phyloP scores from a whole-genome alignment of 2,329 filamentous ascomycete species.

The Cordyceps fumosorosea region DNA sequence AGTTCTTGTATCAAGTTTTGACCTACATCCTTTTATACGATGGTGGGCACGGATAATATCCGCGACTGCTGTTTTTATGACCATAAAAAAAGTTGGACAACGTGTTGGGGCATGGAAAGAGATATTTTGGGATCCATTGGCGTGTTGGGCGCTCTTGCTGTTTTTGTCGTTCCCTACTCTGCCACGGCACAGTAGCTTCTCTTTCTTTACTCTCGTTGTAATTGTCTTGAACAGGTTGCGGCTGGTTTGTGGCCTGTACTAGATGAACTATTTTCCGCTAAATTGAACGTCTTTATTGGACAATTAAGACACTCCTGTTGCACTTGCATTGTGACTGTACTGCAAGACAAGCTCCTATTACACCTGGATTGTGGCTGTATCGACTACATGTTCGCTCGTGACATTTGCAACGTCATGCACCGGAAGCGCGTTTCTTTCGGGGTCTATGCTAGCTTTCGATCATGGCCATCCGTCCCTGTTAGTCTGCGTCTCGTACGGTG shows the following conservation, averaged over 20 bases:
- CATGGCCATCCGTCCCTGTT: no score
- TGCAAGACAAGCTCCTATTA: not conserved
- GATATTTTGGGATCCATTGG: slow-evolving; percentile 19
- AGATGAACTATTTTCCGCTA: slow-evolving; percentile 10
- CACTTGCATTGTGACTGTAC: not conserved
- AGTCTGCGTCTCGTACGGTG: no score
- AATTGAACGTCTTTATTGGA: slow-evolving; percentile 10
- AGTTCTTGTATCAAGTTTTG: slow-evolving; percentile 40
- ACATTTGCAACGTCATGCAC: not conserved
- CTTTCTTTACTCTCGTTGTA: slow-evolving; percentile 19
- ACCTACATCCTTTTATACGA: slow-evolving; percentile 26
- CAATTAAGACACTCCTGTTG: not conserved
- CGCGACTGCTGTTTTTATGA: slow-evolving; percentile 20
- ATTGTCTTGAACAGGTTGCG: slow-evolving; percentile 10
- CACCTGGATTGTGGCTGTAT: not conserved
- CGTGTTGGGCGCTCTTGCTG: slow-evolving; percentile 23
- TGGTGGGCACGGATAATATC: slow-evolving; percentile 18
- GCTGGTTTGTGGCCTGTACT: slow-evolving; percentile 10
- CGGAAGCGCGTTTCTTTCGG: no score
- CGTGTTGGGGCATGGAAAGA: slow-evolving; percentile 20
- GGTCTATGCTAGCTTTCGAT: no score
- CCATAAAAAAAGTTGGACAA: slow-evolving; percentile 24
- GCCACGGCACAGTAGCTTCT: not conserved
- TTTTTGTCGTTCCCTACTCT: slow-evolving; percentile 16
- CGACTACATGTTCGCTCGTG: not conserved